phyloP scores from a whole-genome alignment of 352 stramenopile species.

The Bremia lactucae region DNA sequence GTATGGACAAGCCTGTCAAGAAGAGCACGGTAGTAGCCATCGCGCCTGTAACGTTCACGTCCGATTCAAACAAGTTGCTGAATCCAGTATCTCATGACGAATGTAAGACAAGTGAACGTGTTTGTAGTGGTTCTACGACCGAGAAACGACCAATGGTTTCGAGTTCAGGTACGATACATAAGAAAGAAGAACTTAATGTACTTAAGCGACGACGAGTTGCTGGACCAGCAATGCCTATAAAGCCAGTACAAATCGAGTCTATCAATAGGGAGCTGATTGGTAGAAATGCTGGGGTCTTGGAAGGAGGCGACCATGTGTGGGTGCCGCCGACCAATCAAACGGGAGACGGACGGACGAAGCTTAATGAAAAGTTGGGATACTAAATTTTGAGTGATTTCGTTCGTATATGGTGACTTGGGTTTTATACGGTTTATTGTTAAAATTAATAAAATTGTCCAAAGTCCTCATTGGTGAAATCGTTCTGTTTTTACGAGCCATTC shows the following conservation, averaged over 20 bases:
- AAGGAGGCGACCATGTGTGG: constrained; percentile 74
- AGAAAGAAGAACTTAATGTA: too few relatives aligned
- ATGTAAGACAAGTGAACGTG: neutral
- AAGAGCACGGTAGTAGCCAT: neutral
- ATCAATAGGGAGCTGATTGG: neutral
- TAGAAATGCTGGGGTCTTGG: constrained; percentile 23
- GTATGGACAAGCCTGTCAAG: neutral
- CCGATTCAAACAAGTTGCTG: constrained; percentile 1
- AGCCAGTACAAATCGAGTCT: constrained; percentile 4
- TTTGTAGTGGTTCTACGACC: neutral
- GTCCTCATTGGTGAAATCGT: too few relatives aligned
- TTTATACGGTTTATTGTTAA: too few relatives aligned
- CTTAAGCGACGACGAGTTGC: constrained; percentile 31
- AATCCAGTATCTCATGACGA: neutral
- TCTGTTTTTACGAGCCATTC: too few relatives aligned
- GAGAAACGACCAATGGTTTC: too few relatives aligned
- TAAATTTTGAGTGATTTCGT: too few relatives aligned
- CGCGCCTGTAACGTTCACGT: too few relatives aligned
- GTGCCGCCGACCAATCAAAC: constrained; percentile 68
- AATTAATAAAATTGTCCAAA: too few relatives aligned
- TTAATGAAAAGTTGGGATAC: constrained; percentile 86
- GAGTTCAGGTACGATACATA: too few relatives aligned
- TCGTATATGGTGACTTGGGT: too few relatives aligned
- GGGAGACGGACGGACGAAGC: constrained; percentile 66
- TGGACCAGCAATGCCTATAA: constrained; percentile 27